Percentiles rank a stretch among this genome's conserved stretches.
Conservation (phyloP, 345 rosid genomes). For the Draba incana region DNA sequence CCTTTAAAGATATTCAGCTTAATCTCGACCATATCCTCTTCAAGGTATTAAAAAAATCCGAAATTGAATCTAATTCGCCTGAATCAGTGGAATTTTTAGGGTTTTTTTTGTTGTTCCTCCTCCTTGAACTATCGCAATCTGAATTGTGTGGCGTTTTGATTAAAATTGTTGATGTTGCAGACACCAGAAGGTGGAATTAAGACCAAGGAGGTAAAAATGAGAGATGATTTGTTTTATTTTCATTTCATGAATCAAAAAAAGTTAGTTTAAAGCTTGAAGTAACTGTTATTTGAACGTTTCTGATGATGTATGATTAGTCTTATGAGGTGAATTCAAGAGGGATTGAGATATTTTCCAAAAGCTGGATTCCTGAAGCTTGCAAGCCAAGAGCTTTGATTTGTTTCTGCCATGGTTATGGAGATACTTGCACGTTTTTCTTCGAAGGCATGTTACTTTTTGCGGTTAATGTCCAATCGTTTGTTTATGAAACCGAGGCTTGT, state of each 20-base stretch:
- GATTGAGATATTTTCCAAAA: constrained; percentile 76
- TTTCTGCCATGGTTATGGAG: constrained; percentile 97
- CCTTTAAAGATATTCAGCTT: constrained; percentile 72
- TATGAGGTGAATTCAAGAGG: constrained; percentile 88
- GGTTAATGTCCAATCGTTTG: not conserved
- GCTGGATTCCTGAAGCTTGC: constrained; percentile 78
- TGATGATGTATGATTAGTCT: constrained; percentile 47
- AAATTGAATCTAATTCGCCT: not conserved
- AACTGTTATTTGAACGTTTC: not conserved
- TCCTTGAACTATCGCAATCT: no score
- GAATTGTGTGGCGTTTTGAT: not conserved
- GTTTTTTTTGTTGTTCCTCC: no score
- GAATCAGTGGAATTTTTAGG: not conserved
- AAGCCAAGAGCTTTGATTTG: constrained; percentile 74
- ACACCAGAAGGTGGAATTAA: constrained; percentile 63
- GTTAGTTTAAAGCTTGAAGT: constrained; percentile 21
- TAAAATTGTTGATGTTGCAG: constrained; percentile 49
- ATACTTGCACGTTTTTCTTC: constrained; percentile 91
- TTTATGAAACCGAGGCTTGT: not conserved
- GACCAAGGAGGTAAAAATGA: constrained; percentile 66
- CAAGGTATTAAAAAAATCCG: constrained; percentile 50
- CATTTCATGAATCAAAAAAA: constrained; percentile 14
- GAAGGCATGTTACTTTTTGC: constrained; percentile 62
- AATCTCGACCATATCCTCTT: constrained; percentile 81
- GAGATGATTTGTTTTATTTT: not conserved